A percentile compares a stretch with the other conserved stretches of the same genome.
Evolutionary conservation across 805 yeast species (phyloP).

Genomic region (Lachancea waltii): DNA sequence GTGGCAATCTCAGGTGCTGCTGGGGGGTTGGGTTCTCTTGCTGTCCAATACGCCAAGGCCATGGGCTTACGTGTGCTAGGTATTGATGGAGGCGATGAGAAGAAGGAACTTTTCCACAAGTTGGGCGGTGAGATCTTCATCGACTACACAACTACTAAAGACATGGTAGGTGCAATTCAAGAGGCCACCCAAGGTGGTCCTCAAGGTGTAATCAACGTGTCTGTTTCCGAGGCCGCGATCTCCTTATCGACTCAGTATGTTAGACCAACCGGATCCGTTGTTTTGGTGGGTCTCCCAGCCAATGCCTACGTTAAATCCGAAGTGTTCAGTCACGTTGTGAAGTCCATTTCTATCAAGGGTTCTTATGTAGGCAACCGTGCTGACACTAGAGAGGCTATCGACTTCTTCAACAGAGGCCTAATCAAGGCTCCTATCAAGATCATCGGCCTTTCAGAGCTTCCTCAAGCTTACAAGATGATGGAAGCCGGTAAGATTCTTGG

Average conservation of each 20-base stretch:
- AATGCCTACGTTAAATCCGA: slow-evolving; percentile 60
- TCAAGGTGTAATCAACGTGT: slow-evolving; percentile 64
- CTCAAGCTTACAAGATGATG: slow-evolving; percentile 49
- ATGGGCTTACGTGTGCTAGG: slow-evolving; percentile 68
- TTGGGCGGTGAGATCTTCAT: slow-evolving; percentile 61
- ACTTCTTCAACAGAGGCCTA: slow-evolving; percentile 61
- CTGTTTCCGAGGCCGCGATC: slow-evolving; percentile 49
- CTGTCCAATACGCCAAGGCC: slow-evolving; percentile 69
- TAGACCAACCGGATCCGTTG: slow-evolving; percentile 64
- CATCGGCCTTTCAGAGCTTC: slow-evolving; percentile 50
- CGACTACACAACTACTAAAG: slow-evolving; percentile 48
- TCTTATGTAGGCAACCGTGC: slow-evolving; percentile 86
- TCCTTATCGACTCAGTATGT: slow-evolving; percentile 45
- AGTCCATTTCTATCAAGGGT: slow-evolving; percentile 63
- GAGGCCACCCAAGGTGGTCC: slow-evolving; percentile 56
- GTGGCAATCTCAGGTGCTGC: slow-evolving; percentile 73
- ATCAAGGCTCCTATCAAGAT: slow-evolving; percentile 56
- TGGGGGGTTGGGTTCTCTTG: slow-evolving; percentile 75
- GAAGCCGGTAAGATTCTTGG: slow-evolving; percentile 56
- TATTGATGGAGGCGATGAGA: slow-evolving; percentile 70
- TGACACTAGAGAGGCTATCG: slow-evolving; percentile 69
- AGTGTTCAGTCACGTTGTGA: slow-evolving; percentile 66
- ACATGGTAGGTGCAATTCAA: slow-evolving; percentile 40
- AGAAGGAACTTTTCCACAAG: slow-evolving; percentile 44
- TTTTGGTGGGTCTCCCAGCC: slow-evolving; percentile 70